Evolutionary conservation across 1,139 yeast species (phyloP), one percentile per base, ranked within the genome.

Genomic region (Magnusiomyces tetraspermus): DNA sequence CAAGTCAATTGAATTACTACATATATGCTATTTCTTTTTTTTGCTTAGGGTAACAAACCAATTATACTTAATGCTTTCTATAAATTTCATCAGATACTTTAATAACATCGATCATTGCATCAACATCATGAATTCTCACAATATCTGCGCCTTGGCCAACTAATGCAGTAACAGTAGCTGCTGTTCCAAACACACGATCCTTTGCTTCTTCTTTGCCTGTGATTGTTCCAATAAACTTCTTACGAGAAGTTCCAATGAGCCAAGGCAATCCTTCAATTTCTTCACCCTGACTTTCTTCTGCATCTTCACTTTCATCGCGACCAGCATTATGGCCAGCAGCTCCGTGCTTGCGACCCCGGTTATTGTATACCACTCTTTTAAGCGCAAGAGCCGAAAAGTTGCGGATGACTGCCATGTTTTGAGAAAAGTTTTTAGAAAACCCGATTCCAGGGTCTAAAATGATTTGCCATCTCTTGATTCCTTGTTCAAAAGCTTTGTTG

Each of bases 381-480:
- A 6, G 11, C 6, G 33, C 33, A 23, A 71, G 62, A 28, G 56
- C 58, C 3, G 53, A 53, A 2, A 85, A 75, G 53, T 81, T 73
- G 55, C 80, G 77, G 30, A 92, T 73, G 1, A 89, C 61, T 13
- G 76, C 75, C 46, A 90, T 61, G 65, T 90, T 92, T 62, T 90
- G 96, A 10, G 67, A 60, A 46, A 76, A 62, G 52, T 75, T 76
- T 66, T 92, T 92, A 22, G 97, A 97, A 70, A 92, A 92, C 1
- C 98, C 98, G 51, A 92, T 70, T 1, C 98, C 98, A 0, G 99
- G 98, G 67, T 92, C 99, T 13, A 89, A 65, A 19, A 94, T 81
- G 1, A 92, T 71, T 68, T 92, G 97, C 96, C 97, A 92, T 66
- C 94, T 80, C 54, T 75, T 75, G 1, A 92, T 79, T 1, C 96